A percentile compares a stretch with the other conserved stretches of the same genome.
Evolutionary conservation across 257 asterid species (phyloP).

Genomic region (Pogostemon cablin): DNA sequence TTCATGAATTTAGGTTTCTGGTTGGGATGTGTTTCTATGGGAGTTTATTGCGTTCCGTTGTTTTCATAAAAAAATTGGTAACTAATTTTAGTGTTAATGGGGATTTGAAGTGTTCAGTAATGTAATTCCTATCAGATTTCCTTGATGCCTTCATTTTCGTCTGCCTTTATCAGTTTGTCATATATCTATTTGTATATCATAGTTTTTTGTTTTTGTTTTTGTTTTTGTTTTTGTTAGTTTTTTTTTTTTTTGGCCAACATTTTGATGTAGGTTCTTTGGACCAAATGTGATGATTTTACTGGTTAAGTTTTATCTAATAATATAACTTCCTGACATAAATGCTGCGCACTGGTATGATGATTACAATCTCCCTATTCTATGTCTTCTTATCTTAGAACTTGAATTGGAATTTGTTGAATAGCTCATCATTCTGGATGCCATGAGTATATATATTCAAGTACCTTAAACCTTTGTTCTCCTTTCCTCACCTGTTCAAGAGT

Average conservation of each 20-base stretch:
- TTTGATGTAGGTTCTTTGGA: background rate
- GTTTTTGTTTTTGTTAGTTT: background rate
- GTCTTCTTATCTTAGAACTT: slow-evolving; percentile 1
- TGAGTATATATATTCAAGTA: background rate
- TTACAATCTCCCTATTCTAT: background rate
- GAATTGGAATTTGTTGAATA: background rate
- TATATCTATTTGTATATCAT: too few species aligned
- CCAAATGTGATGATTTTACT: background rate
- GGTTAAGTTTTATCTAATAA: background rate
- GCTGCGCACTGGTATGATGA: background rate
- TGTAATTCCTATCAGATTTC: background rate
- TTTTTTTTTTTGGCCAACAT: background rate
- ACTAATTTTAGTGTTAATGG: background rate
- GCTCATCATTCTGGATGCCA: background rate
- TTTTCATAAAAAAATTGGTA: slow-evolving; percentile 1
- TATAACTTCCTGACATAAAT: background rate
- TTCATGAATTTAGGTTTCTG: background rate
- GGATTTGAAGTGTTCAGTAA: background rate
- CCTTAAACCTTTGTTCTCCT: background rate
- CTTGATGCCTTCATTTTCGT: background rate
- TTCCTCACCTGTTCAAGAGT: slow-evolving; percentile 9
- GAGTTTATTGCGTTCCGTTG: slow-evolving; percentile 4
- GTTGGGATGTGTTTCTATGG: background rate
- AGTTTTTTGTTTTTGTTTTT: background rate
- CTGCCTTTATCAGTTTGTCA: background rate